phyloP scores from a whole-genome alignment of 2,329 filamentous ascomycete genomes.

The Dichotomopilus funicola region DNA sequence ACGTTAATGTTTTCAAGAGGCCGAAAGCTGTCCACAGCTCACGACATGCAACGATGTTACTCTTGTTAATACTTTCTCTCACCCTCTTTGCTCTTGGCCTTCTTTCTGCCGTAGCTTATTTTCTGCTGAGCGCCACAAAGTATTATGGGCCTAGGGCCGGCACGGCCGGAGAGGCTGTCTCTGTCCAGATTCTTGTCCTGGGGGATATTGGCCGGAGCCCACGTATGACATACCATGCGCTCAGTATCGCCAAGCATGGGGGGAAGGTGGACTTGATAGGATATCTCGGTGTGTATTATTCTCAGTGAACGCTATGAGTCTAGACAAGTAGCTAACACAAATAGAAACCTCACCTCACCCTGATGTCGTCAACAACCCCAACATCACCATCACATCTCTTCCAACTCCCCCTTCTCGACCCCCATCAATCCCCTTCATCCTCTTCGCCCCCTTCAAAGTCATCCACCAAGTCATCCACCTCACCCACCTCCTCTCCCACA shows the following conservation, averaged over 20 bases:
- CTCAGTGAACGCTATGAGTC: not conserved
- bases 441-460: conserved; percentile 78
- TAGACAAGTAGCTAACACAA: not conserved
- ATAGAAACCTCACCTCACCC: conserved; percentile 75
- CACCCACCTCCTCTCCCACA: conserved; percentile 65
- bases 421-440: conserved; percentile 66
- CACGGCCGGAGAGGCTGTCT: conserved; percentile 20
- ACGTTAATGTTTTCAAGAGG: too few relatives aligned
- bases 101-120: conserved; percentile 17
- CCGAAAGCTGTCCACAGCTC: too few relatives aligned
- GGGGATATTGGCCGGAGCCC: conserved; percentile 94
- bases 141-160: conserved; percentile 17
- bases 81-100: conserved; percentile 17
- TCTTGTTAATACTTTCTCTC: conserved; percentile 4
- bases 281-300: conserved; percentile 59
- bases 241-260: conserved; percentile 81
- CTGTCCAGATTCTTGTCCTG: conserved; percentile 78
- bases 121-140: conserved; percentile 13
- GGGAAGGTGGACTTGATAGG: conserved; percentile 79
- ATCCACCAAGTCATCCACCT: conserved; percentile 72
- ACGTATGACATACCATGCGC: conserved; percentile 96
- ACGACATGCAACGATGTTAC: conserved; percentile 6
- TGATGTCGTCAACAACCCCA: conserved; percentile 61
- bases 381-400: conserved; percentile 66
- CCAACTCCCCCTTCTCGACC: conserved; percentile 57